Evolutionary conservation across 2,329 filamentous ascomycete genomes (phyloP).

Genomic region (Corynespora cassiicola): DNA sequence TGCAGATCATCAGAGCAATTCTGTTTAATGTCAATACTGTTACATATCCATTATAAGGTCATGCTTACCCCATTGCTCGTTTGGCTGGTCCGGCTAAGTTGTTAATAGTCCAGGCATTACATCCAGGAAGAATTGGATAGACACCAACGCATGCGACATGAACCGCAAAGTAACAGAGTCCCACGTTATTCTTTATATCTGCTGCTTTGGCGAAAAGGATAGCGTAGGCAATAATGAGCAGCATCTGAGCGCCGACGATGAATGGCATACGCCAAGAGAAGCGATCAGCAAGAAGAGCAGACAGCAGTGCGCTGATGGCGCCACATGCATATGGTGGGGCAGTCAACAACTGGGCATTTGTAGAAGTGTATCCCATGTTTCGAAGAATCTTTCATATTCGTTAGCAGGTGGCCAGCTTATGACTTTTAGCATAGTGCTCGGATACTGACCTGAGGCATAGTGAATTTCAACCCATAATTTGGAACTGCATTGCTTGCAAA

Average conservation of each 20-base stretch:
- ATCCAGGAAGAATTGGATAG: constrained; percentile 29
- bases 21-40: background rate
- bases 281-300: constrained; percentile 22
- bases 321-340: constrained; percentile 29
- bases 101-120: constrained; percentile 32
- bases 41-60: no score
- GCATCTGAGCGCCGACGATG: constrained; percentile 17
- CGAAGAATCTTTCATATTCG: no score
- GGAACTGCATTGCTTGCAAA: constrained; percentile 35
- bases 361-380: constrained; percentile 30
- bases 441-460: constrained; percentile 3
- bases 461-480: constrained; percentile 46
- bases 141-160: constrained; percentile 48
- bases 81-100: constrained; percentile 31
- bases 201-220: constrained; percentile 49
- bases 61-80: constrained; percentile 26
- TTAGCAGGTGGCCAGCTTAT: background rate
- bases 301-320: constrained; percentile 24
- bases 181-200: constrained; percentile 48
- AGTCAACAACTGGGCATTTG: constrained; percentile 31
- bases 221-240: constrained; percentile 48
- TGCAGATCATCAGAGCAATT: constrained; percentile 32
- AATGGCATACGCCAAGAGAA: constrained; percentile 30
- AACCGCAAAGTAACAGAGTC: constrained; percentile 52
- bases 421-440: background rate